Evolutionary conservation across 768 basidiomycete genomes (phyloP).

Genomic region (Hemileccinum rubropunctum): DNA sequence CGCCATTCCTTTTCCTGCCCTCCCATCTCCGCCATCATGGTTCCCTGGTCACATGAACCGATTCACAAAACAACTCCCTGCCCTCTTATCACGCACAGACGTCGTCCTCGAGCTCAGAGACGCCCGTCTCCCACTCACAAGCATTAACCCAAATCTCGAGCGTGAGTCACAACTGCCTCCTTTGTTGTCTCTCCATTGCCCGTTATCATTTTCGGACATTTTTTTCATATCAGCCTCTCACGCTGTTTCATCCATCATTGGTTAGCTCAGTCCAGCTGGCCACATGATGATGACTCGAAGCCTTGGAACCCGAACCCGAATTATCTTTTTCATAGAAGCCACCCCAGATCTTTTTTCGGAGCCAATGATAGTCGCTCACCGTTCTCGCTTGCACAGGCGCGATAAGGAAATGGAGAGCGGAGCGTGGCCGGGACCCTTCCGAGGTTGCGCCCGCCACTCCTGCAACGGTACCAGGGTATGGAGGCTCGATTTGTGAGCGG

Average conservation of each 20-base stretch:
- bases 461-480: constrained; percentile 18
- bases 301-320: constrained; percentile 2
- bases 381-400: constrained; percentile 42
- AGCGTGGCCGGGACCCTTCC: constrained; percentile 57
- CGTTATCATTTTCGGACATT: constrained; percentile 6
- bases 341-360: constrained; percentile 8
- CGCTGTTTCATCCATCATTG: constrained; percentile 13
- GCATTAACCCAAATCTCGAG: constrained; percentile 89
- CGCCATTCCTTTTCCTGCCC: constrained; percentile 40
- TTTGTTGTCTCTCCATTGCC: neutral
- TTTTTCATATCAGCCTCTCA: constrained; percentile 21
- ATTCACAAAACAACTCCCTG: constrained; percentile 75
- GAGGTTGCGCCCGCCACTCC: constrained; percentile 27
- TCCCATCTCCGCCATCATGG: constrained; percentile 85
- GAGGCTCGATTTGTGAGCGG: constrained; percentile 60
- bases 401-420: constrained; percentile 64
- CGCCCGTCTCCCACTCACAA: constrained; percentile 88
- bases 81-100: constrained; percentile 76
- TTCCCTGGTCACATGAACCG: constrained; percentile 95
- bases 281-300: constrained; percentile 13
- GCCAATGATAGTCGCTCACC: constrained; percentile 14
- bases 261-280: constrained; percentile 12
- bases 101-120: constrained; percentile 95
- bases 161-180: constrained; percentile 39
- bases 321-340: constrained; percentile 10